Evolutionary conservation across 805 yeast genomes (phyloP), one percentile per base, ranked within the genome.

Genomic region (Metschnikowia hibisci): DNA sequence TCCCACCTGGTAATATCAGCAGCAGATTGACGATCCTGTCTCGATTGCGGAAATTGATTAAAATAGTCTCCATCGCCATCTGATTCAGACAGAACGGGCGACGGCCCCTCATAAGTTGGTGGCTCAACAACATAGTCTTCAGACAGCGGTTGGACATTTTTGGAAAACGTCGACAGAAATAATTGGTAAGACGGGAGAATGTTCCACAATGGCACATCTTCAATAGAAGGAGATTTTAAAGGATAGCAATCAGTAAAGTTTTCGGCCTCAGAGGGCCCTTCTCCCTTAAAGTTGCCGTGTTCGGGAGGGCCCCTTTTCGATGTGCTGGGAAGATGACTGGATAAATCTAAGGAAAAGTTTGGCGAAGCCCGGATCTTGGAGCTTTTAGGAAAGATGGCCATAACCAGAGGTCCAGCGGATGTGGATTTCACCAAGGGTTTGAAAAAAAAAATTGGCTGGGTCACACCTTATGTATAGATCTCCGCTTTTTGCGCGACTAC

Each of bases 111-210:
- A 50, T 68, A 67, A 8, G 53, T 44, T 8, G 74, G 74, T 4
- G 71, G 72, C 29, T 56, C 63, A 2, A 55, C 47, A 32, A 60
- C 43, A 22, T 51, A 33, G 34, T 63, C 57, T 26, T 64, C 64
- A 1, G 47, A 45, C 13, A 60, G 54, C 9, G 73, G 71, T 8
- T 62, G 58, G 40, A 67, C 54, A 41, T 55, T 59, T 40, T 63
- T 65, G 15, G 71, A 64, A 32, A 69, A 59, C 4, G 69, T 66
- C 13, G 67, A 60, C 47, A 63, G 66, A 41, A 51, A 58, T 31
- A 61, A 58, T 44, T 61, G 64, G 47, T 61, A 61, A 31, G 62
- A 57, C 18, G 66, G 66, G 8, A 61, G 58, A 18, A 61, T 59
- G 45, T 63, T 66, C 62, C 64, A 60, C 13, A 55, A 44, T 14